Evolutionary conservation across 23 red algal species (phyloP), one percentile per base, ranked within the genome.

Genomic region (Agarophyton chilense): DNA sequence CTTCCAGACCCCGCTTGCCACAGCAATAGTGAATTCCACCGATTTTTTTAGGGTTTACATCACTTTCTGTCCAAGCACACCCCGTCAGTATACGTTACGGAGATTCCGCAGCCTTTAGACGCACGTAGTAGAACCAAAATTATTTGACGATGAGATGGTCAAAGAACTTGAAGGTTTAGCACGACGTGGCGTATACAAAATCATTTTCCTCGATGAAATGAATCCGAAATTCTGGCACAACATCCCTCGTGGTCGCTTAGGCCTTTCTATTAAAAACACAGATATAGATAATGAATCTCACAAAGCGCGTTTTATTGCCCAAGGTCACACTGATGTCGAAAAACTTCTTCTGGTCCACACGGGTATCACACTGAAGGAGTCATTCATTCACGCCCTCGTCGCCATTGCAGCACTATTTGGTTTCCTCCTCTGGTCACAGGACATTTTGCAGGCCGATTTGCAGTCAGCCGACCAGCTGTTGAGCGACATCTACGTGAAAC

Each of bases 231-330:
- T 16, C 1, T 13, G 4, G 12, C 67, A 42, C 2, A 79, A 79
- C n/a, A 56, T 79, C 19, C 41, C 55, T 52, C 21, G 46, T 14
- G 44, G 46, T 16, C 21, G 76, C 12, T 54, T 79, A 29, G 76
- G 26, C 4, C 50, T 79, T 1, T 50, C 45, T 3, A 79, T 79
- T 18, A 79, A 79, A 47, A 34, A 79, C 28, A 55, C 11, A 39
- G 76, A 79, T 10, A 79, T 45, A 10, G 18, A 79, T 6, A 79
- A 55, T 22, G 76, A 79, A 51, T 24, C 28, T 2, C 55, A 79
- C 76, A 79, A 79, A n/a, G 76, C 76, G 3, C 76, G 76, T 2
- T 79, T 79, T 10, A 56, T 79, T 8, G 76, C 28, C 0, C 44
- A 56, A 55, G 76, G 76, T n/a, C n/a, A n/a, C n/a, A n/a, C n/a